Conservation (phyloP, 345 rosid species). For the Brassica cretica region DNA sequence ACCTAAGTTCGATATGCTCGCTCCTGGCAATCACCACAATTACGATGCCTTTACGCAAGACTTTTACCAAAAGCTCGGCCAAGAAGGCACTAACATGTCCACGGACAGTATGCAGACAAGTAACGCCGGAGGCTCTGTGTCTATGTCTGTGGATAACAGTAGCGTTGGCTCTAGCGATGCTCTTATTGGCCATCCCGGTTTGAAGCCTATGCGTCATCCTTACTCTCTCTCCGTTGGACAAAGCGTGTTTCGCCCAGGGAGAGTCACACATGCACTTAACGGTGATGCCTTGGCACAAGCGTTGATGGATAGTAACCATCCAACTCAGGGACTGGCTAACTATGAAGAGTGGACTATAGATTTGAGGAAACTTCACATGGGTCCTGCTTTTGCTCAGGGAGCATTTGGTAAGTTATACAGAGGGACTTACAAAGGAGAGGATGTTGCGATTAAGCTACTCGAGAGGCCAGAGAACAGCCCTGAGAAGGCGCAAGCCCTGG, state of each 20-base stretch:
- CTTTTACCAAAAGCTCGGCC: constrained; percentile 61
- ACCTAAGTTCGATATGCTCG: constrained; percentile 44
- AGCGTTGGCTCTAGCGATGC: constrained; percentile 68
- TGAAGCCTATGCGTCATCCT: constrained; percentile 46
- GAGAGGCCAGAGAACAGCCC: constrained; percentile 43
- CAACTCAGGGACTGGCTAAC: constrained; percentile 50
- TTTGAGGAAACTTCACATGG: constrained; percentile 58
- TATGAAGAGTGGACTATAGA: constrained; percentile 67
- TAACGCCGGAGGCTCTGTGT: constrained; percentile 61
- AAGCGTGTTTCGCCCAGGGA: constrained; percentile 54
- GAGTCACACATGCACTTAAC: constrained; percentile 51
- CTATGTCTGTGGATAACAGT: constrained; percentile 66
- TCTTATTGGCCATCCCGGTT: constrained; percentile 55
- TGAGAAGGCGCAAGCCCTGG: constrained; percentile 42
- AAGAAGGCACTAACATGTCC: constrained; percentile 60
- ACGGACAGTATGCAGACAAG: constrained; percentile 59
- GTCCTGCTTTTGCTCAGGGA: constrained; percentile 62
- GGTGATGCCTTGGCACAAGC: constrained; percentile 64
- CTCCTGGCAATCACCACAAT: constrained; percentile 44
- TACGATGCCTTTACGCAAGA: constrained; percentile 56
- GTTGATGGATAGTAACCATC: constrained; percentile 48
- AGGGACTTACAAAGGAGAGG: constrained; percentile 50
- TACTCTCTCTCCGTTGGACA: constrained; percentile 51
- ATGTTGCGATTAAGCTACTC: constrained; percentile 49
- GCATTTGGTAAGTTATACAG: constrained; percentile 61